These are phyloP conservation scores for Fusarium sp. DNA, from an alignment of 2,329 filamentous ascomycete species.

Conservation along the genomic window DNA sequence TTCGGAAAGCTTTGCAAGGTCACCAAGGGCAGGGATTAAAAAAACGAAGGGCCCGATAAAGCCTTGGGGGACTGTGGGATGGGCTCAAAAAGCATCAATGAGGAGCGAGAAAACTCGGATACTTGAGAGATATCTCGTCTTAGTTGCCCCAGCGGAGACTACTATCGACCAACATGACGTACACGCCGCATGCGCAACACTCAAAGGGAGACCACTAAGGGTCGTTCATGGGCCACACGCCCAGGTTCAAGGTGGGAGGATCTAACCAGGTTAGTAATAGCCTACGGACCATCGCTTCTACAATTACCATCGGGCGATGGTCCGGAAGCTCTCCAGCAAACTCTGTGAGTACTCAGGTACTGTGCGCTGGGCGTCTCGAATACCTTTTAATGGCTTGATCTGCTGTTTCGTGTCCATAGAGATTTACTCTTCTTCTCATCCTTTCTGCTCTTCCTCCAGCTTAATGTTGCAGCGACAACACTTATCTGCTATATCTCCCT, in stretches of 20 bases:
- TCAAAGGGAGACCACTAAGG: conserved; percentile 38
- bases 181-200: conserved; percentile 38
- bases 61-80: conserved; percentile 22
- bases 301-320: conserved; percentile 40
- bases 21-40: conserved; percentile 20
- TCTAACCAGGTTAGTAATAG: conserved; percentile 28
- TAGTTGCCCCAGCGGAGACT: conserved; percentile 31
- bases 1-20: conserved; percentile 12
- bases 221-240: conserved; percentile 32
- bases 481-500: conserved; percentile 42
- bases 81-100: conserved; percentile 31
- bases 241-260: conserved; percentile 37
- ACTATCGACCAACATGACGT: conserved; percentile 41
- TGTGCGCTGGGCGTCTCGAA: conserved; percentile 6
- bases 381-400: conserved; percentile 33
- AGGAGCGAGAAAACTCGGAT: conserved; percentile 28
- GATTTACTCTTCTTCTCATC: conserved; percentile 26
- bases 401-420: conserved; percentile 8
- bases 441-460: conserved; percentile 21
- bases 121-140: conserved; percentile 30
- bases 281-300: conserved; percentile 43
- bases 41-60: conserved; percentile 24
- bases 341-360: conserved; percentile 19
- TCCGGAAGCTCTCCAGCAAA: conserved; percentile 38
- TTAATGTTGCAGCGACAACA: conserved; percentile 43